phyloP scores from a whole-genome alignment of 257 asterid genomes.

The Parsonsia alboflavescens region DNA sequence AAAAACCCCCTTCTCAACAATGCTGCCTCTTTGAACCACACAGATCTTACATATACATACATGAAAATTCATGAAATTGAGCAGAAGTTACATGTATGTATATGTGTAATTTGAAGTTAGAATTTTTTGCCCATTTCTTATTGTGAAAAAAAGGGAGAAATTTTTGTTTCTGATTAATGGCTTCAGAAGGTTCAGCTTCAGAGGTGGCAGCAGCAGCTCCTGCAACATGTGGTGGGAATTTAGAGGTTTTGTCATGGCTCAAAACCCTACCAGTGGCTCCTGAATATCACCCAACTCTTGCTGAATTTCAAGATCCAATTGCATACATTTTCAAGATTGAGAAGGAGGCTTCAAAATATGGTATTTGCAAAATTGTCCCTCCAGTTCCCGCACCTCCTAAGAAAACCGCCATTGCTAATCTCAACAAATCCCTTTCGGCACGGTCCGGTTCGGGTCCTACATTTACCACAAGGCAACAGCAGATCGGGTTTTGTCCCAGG shows the following conservation, averaged over 20 bases:
- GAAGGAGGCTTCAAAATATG: constrained; percentile 85
- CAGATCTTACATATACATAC: constrained; percentile 39
- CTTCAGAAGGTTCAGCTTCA: constrained; percentile 36
- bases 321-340: constrained; percentile 96
- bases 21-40: constrained; percentile 36
- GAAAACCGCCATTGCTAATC: constrained; percentile 60
- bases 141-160: background rate
- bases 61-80: constrained; percentile 19
- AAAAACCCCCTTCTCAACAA: constrained; percentile 14
- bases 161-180: constrained; percentile 36
- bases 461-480: constrained; percentile 97
- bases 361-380: constrained; percentile 95
- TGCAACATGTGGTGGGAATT: constrained; percentile 40
- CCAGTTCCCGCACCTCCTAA: constrained; percentile 67
- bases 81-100: constrained; percentile 5
- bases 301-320: constrained; percentile 98
- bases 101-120: constrained; percentile 23
- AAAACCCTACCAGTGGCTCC: constrained; percentile 93
- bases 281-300: constrained; percentile 82
- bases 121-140: constrained; percentile 6
- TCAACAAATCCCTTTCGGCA: constrained; percentile 68
- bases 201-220: constrained; percentile 19
- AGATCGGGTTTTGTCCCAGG: constrained; percentile 95
- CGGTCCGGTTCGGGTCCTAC: constrained; percentile 61
- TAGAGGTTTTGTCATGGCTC: constrained; percentile 84